phyloP scores from a whole-genome alignment of 1,284 basidiomycete species.

The Neotropicomus parvogracilis region DNA sequence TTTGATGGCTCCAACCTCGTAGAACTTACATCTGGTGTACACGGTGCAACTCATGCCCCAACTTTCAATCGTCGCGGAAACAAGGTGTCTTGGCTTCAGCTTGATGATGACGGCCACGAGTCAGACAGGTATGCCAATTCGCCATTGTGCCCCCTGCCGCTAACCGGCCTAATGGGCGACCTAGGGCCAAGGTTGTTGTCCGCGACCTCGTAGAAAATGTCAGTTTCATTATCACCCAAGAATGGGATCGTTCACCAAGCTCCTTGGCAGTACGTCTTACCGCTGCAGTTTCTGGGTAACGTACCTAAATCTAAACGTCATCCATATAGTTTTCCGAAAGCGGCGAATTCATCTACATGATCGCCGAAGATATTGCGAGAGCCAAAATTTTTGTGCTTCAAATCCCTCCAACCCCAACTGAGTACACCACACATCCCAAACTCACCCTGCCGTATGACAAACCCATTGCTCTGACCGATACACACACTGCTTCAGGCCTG shows the following conservation, averaged over 20 bases:
- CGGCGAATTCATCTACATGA: slow-evolving; percentile 66
- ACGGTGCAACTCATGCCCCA: slow-evolving; percentile 76
- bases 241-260: slow-evolving; percentile 80
- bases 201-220: slow-evolving; percentile 69
- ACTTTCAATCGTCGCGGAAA: slow-evolving; percentile 64
- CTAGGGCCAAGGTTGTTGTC: slow-evolving; percentile 70
- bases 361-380: slow-evolving; percentile 72
- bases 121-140: slow-evolving; percentile 55
- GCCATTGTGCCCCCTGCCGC: background rate
- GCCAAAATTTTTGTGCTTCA: slow-evolving; percentile 71
- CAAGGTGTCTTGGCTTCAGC: slow-evolving; percentile 83
- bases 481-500: slow-evolving; percentile 55
- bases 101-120: slow-evolving; percentile 85
- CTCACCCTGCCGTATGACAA: slow-evolving; percentile 46
- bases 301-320: background rate
- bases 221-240: slow-evolving; percentile 66
- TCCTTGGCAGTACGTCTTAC: slow-evolving; percentile 21
- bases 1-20: slow-evolving; percentile 47
- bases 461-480: slow-evolving; percentile 58
- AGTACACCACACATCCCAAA: slow-evolving; percentile 48
- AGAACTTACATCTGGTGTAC: slow-evolving; percentile 75
- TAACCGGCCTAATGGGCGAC: background rate
- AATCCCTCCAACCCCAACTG: slow-evolving; percentile 56
- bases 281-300: background rate
- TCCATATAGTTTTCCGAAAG: slow-evolving; percentile 65